Evolutionary conservation across 2,329 filamentous ascomycete genomes (phyloP), one percentile per base, ranked within the genome.

Genomic region (Paracorniculantispora psalliotae): DNA sequence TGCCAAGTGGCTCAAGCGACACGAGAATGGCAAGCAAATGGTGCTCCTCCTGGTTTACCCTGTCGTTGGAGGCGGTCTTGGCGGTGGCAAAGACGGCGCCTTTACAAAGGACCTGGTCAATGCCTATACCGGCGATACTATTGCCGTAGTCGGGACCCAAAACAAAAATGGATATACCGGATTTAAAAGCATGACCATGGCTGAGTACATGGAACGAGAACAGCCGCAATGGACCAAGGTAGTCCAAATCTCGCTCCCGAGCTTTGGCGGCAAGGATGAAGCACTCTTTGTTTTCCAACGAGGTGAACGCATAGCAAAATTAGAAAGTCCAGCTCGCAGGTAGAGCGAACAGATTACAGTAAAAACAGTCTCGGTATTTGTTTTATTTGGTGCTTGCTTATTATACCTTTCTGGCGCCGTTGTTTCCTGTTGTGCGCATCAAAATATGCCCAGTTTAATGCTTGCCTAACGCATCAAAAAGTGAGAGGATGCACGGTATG

Each of bases 241-340:
- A 2, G 78, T 83, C 15, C 85, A 88, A 73, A 77, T 91, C 62
- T 80, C 88, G 4, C 69, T 92, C 67, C 88, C 88, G 23, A 90
- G 86, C 69, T 91, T 91, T 72, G 84, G 87, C 2, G 88, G 86
- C 28, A 91, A 91, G 70, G 89, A 92, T 65, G 88, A 92, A 72
- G 88, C 85, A 0, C 67, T 91, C 58, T 91, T 86, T 71, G 79
- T 90, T 21, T 91, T 88, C 64, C 78, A 81, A 65, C 69, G 79
- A 57, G 77, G 78, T 17, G 66, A 73, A n/a, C 70, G 73, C 61
- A 75, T 71, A 21, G 69, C 70, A 7, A 60, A 58, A 35, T 33
- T 58, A 28, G 25, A 50, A 10, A 17, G 10, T 17, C 5, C 33
- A 33, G 33, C 12, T 9, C 9, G 25, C 23, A 41, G 19, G 7